Evolutionary conservation across 208 protist genomes (phyloP), one percentile per base, ranked within the genome.

Genomic region (Leishmania mexicana): DNA sequence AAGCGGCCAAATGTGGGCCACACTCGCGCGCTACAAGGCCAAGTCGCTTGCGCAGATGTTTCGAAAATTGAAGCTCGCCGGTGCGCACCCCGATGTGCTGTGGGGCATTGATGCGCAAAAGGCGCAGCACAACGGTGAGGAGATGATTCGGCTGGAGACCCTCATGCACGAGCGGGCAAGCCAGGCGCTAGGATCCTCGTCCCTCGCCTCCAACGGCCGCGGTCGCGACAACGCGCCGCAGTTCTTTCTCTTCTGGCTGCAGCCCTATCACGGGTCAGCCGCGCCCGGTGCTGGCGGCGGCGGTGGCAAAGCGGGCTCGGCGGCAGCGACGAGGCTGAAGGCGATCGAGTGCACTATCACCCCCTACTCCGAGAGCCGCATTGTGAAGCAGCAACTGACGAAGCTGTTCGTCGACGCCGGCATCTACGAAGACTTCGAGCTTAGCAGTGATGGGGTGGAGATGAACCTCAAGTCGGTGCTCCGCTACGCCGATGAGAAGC

Each of bases 41-140:
- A 92, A 92, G 74, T 90, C 92, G 58, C 80, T 97, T 60, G 82
- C 81, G 38, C 86, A 96, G 62, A 97, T 97, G 94, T 95, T 97
- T 60, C 90, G 92, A 76, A 94, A 95, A 77, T 74, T 97, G 71
- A 97, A 97, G 85, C 85, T 97, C 28, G 90, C 90, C 60, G 94
- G 94, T 35, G 94, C 94, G 2, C 94, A 97, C 73, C 94, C 94
- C 2, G 94, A 97, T 79, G 88, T 97, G 17, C 81, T 97, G 17
- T 96, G 92, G 91, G 86, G 88, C 76, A 89, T 97, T 65, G 94
- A 97, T 83, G 91, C 94, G 38, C 84, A 91, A 68, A 97, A 96
- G 85, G 94, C 94, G 42, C 92, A 96, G 82, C 94, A 97, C 88
- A 97, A 97, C 73, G 91, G 94, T 17, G 91, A 97, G 76, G 90